These are phyloP conservation scores for Apostasia ramifera DNA, from an alignment of 106 monocot species.

Conservation along the genomic window DNA sequence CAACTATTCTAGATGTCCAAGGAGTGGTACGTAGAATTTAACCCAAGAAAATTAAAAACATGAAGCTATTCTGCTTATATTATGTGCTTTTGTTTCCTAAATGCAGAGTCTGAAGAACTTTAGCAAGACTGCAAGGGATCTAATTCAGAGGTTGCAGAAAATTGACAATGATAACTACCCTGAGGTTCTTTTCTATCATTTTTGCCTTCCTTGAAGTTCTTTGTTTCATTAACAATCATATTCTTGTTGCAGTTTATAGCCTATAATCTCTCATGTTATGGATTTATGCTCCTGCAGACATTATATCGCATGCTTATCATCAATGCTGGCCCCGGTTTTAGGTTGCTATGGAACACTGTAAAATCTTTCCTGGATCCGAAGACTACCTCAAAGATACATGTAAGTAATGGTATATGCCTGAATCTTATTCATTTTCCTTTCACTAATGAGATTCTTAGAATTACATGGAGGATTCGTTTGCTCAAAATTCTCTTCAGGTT, in stretches of 20 bases:
- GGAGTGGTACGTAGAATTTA: slow-evolving; percentile 43
- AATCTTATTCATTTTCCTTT: not conserved
- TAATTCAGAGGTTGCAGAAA: slow-evolving; percentile 43
- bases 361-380: slow-evolving; percentile 66
- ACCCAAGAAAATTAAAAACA: not conserved
- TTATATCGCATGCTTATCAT: slow-evolving; percentile 58
- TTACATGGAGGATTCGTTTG: slow-evolving; percentile 2
- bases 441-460: not conserved
- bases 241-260: not conserved
- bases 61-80: not conserved
- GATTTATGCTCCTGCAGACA: slow-evolving; percentile 27
- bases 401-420: slow-evolving; percentile 10
- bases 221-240: not conserved
- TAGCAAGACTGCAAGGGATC: slow-evolving; percentile 42
- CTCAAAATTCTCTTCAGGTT: slow-evolving; percentile 33
- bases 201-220: not conserved
- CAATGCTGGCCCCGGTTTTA: slow-evolving; percentile 64
- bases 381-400: slow-evolving; percentile 64
- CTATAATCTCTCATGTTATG: not conserved
- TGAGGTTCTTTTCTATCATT: slow-evolving; percentile 21
- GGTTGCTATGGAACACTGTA: slow-evolving; percentile 48
- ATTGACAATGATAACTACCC: slow-evolving; percentile 52
- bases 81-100: slow-evolving; percentile 1
- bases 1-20: slow-evolving; percentile 79
- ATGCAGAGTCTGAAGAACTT: slow-evolving; percentile 42